Conservation (phyloP, 2,329 filamentous ascomycete species). For the Ilyonectria robusta region DNA sequence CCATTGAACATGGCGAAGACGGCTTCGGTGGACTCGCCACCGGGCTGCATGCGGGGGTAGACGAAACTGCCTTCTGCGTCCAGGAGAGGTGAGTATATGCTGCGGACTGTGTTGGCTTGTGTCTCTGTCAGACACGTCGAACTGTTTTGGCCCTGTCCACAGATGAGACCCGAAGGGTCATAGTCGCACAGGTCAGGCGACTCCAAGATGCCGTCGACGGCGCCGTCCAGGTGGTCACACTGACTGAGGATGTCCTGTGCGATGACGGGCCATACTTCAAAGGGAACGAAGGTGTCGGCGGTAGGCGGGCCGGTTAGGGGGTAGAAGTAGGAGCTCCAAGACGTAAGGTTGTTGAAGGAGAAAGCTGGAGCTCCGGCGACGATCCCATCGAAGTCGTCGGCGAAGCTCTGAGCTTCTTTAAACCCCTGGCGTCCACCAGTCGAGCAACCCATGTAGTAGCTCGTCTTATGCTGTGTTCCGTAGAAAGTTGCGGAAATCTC, state of each 20-base stretch:
- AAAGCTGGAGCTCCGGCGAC: slow-evolving; percentile 63
- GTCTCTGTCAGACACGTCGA: slow-evolving; percentile 19
- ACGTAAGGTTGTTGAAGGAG: slow-evolving; percentile 58
- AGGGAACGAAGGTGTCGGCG: slow-evolving; percentile 40
- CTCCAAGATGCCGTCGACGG: slow-evolving; percentile 55
- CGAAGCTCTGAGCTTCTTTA: slow-evolving; percentile 66
- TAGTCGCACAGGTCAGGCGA: slow-evolving; percentile 60
- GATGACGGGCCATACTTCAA: slow-evolving; percentile 56
- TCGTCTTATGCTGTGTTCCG: slow-evolving; percentile 52
- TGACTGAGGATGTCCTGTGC: slow-evolving; percentile 60
- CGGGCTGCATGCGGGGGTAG: slow-evolving; percentile 22
- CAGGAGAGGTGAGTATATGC: slow-evolving; percentile 6
- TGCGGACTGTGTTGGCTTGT: slow-evolving; percentile 22
- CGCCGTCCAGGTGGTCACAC: slow-evolving; percentile 65
- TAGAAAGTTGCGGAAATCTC: slow-evolving; percentile 55
- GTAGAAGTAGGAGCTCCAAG: slow-evolving; percentile 9
- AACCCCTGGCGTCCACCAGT: slow-evolving; percentile 72
- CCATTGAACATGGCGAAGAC: slow-evolving; percentile 52
- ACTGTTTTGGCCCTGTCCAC: slow-evolving; percentile 58
- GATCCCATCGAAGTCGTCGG: slow-evolving; percentile 69
- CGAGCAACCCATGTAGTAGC: slow-evolving; percentile 72
- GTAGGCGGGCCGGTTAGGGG: background rate
- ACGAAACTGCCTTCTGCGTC: slow-evolving; percentile 53
- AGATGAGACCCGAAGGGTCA: slow-evolving; percentile 57
- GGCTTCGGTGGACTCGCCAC: slow-evolving; percentile 55